Evolutionary conservation across 495 filamentous ascomycete genomes (phyloP).

Genomic region (Rostrohypoxylon terebratum): DNA sequence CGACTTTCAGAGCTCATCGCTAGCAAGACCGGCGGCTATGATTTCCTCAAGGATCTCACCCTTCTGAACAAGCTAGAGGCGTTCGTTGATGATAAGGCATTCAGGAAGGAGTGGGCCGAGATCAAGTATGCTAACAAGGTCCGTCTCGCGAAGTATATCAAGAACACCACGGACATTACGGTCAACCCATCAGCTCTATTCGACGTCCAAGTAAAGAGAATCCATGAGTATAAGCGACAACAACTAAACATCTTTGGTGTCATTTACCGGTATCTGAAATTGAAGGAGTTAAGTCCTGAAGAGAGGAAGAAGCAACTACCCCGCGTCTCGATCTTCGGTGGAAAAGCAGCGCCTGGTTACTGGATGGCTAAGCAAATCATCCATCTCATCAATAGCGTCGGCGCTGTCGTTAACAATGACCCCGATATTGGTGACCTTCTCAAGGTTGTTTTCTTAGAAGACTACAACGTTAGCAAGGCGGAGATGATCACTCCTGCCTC

Average conservation of each 20-base stretch:
- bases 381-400: conserved; percentile 93
- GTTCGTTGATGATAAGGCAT: conserved; percentile 83
- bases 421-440: conserved; percentile 90
- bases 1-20: conserved; percentile 91
- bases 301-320: conserved; percentile 89
- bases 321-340: conserved; percentile 97
- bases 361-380: conserved; percentile 99
- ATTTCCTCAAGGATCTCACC: conserved; percentile 89
- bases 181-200: conserved; percentile 92
- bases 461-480: conserved; percentile 99
- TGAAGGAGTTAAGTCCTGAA: conserved; percentile 86
- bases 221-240: conserved; percentile 99
- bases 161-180: conserved; percentile 76
- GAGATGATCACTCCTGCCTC: conserved; percentile 95
- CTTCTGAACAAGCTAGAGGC: conserved; percentile 84
- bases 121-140: conserved; percentile 81
- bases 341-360: conserved; percentile 97
- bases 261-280: conserved; percentile 90
- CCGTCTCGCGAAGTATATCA: conserved; percentile 89
- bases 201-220: conserved; percentile 98
- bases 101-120: conserved; percentile 90
- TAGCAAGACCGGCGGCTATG: conserved; percentile 82
- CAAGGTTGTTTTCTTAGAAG: conserved; percentile 96
- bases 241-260: conserved; percentile 99
- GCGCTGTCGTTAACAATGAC: conserved; percentile 91